A percentile compares a stretch with the other conserved stretches of the same genome.
phyloP scores from a whole-genome alignment of 768 basidiomycete species.

The Rubroboletus satanas region DNA sequence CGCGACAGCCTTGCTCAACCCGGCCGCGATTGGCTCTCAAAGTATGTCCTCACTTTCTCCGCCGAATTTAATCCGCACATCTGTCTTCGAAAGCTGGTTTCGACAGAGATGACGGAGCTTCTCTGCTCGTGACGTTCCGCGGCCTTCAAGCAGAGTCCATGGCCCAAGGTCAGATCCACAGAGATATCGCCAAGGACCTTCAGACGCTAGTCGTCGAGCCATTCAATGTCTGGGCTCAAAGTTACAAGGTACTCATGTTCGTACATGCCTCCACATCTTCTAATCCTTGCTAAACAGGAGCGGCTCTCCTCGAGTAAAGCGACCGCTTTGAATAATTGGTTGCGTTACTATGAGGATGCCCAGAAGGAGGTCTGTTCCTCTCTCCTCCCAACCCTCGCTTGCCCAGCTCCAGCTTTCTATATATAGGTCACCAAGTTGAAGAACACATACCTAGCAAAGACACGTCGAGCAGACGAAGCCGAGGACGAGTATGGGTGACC shows the following conservation, averaged over 20 bases:
- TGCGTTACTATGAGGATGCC: conserved; percentile 66
- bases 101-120: conserved; percentile 78
- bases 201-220: conserved; percentile 72
- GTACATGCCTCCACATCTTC: conserved; percentile 5
- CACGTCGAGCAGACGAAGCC: conserved; percentile 82
- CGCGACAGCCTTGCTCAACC: conserved; percentile 53
- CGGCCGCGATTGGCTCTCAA: conserved; percentile 45
- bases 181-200: conserved; percentile 68
- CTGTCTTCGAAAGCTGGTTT: conserved; percentile 55
- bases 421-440: conserved; percentile 60
- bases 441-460: conserved; percentile 72
- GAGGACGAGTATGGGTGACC: conserved; percentile 78
- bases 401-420: background rate
- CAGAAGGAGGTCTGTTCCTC: conserved; percentile 52
- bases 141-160: conserved; percentile 73
- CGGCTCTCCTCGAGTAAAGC: conserved; percentile 57
- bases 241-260: conserved; percentile 53
- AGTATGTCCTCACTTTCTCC: conserved; percentile 34
- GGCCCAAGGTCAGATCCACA: conserved; percentile 72
- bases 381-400: background rate
- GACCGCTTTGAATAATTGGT: conserved; percentile 61
- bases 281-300: conserved; percentile 40
- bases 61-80: conserved; percentile 1
- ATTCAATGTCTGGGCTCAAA: conserved; percentile 74
- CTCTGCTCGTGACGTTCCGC: conserved; percentile 72